Percentiles rank a stretch among this genome's conserved stretches.
These are phyloP conservation scores for Triticum monococcum DNA, from an alignment of 176 grass and related monocot genomes.

Conservation along the genomic window DNA sequence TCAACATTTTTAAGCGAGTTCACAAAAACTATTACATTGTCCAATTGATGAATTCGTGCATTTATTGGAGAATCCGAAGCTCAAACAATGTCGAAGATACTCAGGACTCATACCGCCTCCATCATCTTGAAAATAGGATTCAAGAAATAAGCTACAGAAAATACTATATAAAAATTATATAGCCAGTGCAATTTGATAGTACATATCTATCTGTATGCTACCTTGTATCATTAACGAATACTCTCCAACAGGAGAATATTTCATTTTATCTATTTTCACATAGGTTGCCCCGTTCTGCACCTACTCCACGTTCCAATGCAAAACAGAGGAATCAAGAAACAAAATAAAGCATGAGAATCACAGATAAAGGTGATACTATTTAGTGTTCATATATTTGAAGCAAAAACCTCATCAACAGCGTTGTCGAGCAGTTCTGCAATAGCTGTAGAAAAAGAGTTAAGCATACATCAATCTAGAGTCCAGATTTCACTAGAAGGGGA, in stretches of 20 bases:
- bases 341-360: slow-evolving; percentile 9
- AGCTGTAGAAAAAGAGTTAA: slow-evolving; percentile 40
- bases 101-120: slow-evolving; percentile 76
- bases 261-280: slow-evolving; percentile 69
- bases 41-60: slow-evolving; percentile 53
- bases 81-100: slow-evolving; percentile 63
- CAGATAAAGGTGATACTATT: neutral
- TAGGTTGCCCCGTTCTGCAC: slow-evolving; percentile 62
- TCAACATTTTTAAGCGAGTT: neutral
- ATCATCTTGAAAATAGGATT: slow-evolving; percentile 50
- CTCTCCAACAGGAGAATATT: slow-evolving; percentile 46
- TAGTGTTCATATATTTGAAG: slow-evolving; percentile 34
- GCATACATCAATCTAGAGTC: slow-evolving; percentile 11
- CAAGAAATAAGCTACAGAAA: slow-evolving; percentile 4
- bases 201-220: slow-evolving; percentile 17
- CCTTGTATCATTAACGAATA: slow-evolving; percentile 75
- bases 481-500: neutral
- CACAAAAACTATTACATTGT: slow-evolving; percentile 41
- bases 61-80: slow-evolving; percentile 85
- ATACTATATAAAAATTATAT: neutral
- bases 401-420: slow-evolving; percentile 59
- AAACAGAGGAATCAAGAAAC: slow-evolving; percentile 8
- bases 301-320: slow-evolving; percentile 33
- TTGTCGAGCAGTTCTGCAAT: slow-evolving; percentile 68
- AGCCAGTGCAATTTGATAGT: neutral